Conservation (phyloP, 495 filamentous ascomycete species). For the Penicillium cinerascens region DNA sequence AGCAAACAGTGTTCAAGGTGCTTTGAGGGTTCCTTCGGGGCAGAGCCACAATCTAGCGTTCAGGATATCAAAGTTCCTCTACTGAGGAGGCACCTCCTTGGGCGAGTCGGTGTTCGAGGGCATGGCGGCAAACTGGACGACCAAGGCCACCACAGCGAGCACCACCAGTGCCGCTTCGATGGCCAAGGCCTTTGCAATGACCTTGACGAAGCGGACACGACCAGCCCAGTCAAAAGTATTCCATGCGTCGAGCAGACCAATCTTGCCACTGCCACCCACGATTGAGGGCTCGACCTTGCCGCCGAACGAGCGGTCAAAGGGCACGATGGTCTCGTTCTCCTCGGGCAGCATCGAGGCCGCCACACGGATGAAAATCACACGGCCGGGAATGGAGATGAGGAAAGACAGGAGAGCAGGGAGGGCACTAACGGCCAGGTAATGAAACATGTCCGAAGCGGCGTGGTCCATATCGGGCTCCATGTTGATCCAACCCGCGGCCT, state of each 20-base stretch:
- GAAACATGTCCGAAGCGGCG: slow-evolving; percentile 16
- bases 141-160: slow-evolving; percentile 37
- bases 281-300: slow-evolving; percentile 57
- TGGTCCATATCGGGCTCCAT: slow-evolving; percentile 16
- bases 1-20: too few species aligned
- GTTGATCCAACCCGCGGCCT: slow-evolving; percentile 26
- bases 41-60: neutral
- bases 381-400: slow-evolving; percentile 57
- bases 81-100: neutral
- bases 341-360: slow-evolving; percentile 70
- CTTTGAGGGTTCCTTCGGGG: neutral
- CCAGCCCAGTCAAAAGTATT: slow-evolving; percentile 62
- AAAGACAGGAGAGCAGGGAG: slow-evolving; percentile 38
- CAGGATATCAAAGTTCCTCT: neutral
- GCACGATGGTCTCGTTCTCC: slow-evolving; percentile 66
- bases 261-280: slow-evolving; percentile 63
- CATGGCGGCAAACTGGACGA: slow-evolving; percentile 32
- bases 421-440: slow-evolving; percentile 31
- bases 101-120: neutral
- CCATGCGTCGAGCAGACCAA: slow-evolving; percentile 69
- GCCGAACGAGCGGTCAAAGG: slow-evolving; percentile 70
- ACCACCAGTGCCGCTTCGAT: slow-evolving; percentile 45
- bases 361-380: slow-evolving; percentile 61
- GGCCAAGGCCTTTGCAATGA: slow-evolving; percentile 62
- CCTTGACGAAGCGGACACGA: slow-evolving; percentile 61